Evolutionary conservation across 1,284 basidiomycete species (phyloP), one percentile per base, ranked within the genome.

Genomic region (Cryptococcus maquisensis): DNA sequence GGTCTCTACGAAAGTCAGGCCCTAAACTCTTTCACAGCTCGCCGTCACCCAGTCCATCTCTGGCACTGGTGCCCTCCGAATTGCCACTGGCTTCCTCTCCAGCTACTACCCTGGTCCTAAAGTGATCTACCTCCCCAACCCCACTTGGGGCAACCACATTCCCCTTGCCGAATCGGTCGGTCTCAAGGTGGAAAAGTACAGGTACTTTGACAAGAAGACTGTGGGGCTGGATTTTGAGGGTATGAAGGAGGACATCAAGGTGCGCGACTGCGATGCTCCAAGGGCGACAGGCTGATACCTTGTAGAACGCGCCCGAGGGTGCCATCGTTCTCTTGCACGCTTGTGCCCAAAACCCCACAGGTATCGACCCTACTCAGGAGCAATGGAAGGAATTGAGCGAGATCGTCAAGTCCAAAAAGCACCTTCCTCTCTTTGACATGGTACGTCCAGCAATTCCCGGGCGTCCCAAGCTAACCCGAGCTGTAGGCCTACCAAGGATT

Each of bases 71-170:
- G 96, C 96, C 32, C 87, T 98, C 59, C 85, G 96, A 62, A 93
- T 98, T 77, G 95, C 91, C 56, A 94, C 88, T 68, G 90, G 89
- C 48, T 98, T 99, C 82, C 79, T 98, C 53, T 64, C 64, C 18
- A 85, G 88, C 48, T 90, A 91, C 79, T 97, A 93, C 77, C 90
- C 92, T 24, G 81, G 88, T 65, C 76, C 86, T 54, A 97, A 95
- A 80, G 79, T 82, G 50, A 90, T 99, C 75, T 98, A 97, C 80
- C 82, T 98, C 51, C 96, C 96, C 41, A 81, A 82, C 12, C 96
- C 96, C 16, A 90, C 94, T 8, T 99, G 96, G 96, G 95, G 95
- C 41, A 98, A 98, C 80, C 95, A 99, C 77, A 90, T 86, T 46
- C 80, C 81, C 84, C 69, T 92, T 85, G 81, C 85, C 68, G 76